Conservation (phyloP, 1,284 basidiomycete genomes). For the Ceratobasidium sp. region DNA sequence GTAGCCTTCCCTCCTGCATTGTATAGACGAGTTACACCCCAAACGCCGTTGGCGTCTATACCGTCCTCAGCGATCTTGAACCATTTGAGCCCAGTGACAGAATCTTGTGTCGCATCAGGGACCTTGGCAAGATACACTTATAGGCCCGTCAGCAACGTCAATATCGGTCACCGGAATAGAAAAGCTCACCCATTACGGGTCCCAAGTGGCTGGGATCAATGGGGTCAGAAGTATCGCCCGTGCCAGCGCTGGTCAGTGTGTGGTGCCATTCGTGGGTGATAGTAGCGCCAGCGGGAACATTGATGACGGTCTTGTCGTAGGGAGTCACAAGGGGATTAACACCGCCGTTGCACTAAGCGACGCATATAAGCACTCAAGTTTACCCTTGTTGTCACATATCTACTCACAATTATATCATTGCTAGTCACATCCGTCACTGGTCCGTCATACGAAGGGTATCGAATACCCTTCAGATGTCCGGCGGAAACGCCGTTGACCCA, state of each 20-base stretch:
- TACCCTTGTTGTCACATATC: too few relatives aligned
- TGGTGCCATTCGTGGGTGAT: slow-evolving; percentile 48
- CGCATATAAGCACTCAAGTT: background rate
- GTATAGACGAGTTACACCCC: slow-evolving; percentile 29
- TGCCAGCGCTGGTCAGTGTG: slow-evolving; percentile 29
- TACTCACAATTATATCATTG: slow-evolving; percentile 44
- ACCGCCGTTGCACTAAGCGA: slow-evolving; percentile 48
- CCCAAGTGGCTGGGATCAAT: slow-evolving; percentile 42
- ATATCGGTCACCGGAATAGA: background rate
- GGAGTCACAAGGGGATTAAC: slow-evolving; percentile 48
- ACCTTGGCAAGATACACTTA: slow-evolving; percentile 66
- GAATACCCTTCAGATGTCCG: slow-evolving; percentile 28
- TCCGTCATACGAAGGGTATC: slow-evolving; percentile 42
- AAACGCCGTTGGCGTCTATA: slow-evolving; percentile 51
- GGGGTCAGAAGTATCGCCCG: slow-evolving; percentile 46
- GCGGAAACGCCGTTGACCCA: slow-evolving; percentile 36
- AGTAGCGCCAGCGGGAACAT: slow-evolving; percentile 47
- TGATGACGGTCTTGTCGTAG: slow-evolving; percentile 46
- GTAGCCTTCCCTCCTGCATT: slow-evolving; percentile 36
- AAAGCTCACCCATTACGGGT: slow-evolving; percentile 35
- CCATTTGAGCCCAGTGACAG: slow-evolving; percentile 62
- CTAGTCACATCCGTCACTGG: slow-evolving; percentile 48
- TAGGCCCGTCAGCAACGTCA: background rate
- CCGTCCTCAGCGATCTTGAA: slow-evolving; percentile 69
- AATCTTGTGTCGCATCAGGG: slow-evolving; percentile 62